These are phyloP conservation scores for Rutstroemia sp. DNA, from an alignment of 2,329 filamentous ascomycete species.

Conservation along the genomic window DNA sequence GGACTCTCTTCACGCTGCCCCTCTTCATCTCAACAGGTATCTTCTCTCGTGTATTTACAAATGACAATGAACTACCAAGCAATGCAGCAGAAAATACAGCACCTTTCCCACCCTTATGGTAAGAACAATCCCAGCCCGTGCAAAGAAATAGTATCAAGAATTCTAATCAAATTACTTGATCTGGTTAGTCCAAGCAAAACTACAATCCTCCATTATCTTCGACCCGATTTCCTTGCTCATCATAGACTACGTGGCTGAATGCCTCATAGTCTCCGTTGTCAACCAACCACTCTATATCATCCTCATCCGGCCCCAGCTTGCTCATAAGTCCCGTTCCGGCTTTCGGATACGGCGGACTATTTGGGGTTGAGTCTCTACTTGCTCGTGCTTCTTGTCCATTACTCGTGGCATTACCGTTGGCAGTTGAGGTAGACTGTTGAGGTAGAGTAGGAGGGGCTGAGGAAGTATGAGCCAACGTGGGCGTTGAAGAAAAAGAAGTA, in stretches of 20 bases:
- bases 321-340: conserved; percentile 51
- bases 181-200: too few species aligned
- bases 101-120: too few species aligned
- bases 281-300: conserved; percentile 54
- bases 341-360: conserved; percentile 55
- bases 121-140: too few species aligned
- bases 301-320: conserved; percentile 45
- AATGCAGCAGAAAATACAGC: too few species aligned
- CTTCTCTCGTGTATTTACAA: too few species aligned
- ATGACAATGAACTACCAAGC: too few species aligned
- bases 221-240: conserved; percentile 20
- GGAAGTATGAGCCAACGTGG: conserved; percentile 43
- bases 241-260: conserved; percentile 29
- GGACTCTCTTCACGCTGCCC: too few species aligned
- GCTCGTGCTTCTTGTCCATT: conserved; percentile 25
- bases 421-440: conserved; percentile 4
- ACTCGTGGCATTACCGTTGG: conserved; percentile 19
- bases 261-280: conserved; percentile 40
- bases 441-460: conserved; percentile 21
- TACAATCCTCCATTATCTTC: conserved; percentile 15
- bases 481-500: conserved; percentile 44
- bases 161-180: too few species aligned
- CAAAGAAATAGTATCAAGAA: too few species aligned
- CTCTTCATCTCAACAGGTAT: too few species aligned
- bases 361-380: conserved; percentile 41